phyloP scores from a whole-genome alignment of 2,329 filamentous ascomycete species.

The Monilinia aucupariae region DNA sequence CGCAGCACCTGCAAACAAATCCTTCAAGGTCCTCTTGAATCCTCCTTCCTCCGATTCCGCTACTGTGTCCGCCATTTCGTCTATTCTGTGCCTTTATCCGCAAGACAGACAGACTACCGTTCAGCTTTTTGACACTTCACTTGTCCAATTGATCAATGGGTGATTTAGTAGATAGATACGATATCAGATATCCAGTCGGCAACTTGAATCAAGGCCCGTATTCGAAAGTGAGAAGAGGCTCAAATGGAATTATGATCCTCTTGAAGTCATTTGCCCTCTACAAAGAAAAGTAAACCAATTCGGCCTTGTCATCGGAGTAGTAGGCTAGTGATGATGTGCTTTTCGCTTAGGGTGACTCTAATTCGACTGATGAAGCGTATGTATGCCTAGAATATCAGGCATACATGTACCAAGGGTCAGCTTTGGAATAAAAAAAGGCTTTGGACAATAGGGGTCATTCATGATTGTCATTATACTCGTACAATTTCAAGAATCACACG shows the following conservation, averaged over 20 bases:
- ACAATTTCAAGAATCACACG: background rate
- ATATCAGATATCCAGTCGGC: background rate
- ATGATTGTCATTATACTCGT: background rate
- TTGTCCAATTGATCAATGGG: background rate
- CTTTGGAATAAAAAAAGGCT: background rate
- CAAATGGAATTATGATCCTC: background rate
- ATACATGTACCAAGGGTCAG: background rate
- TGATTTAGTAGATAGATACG: background rate
- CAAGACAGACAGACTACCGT: background rate
- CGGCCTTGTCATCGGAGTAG: conserved; percentile 7
- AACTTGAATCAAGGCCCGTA: background rate
- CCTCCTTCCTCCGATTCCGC: conserved; percentile 33
- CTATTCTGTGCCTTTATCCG: conserved; percentile 9
- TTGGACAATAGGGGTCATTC: background rate
- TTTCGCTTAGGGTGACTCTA: conserved; percentile 7
- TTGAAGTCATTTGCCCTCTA: conserved; percentile 6
- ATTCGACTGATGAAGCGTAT: background rate
- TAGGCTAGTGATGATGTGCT: conserved; percentile 13
- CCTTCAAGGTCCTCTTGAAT: conserved; percentile 53
- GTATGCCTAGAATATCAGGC: conserved; percentile 1
- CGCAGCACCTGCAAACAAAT: conserved; percentile 83
- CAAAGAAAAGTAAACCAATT: conserved; percentile 11
- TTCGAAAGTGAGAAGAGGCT: background rate
- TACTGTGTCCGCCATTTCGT: conserved; percentile 33
- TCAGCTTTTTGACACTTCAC: background rate